phyloP scores from a whole-genome alignment of 192 early-diverging fungal species.

The Glomus cerebriforme region DNA sequence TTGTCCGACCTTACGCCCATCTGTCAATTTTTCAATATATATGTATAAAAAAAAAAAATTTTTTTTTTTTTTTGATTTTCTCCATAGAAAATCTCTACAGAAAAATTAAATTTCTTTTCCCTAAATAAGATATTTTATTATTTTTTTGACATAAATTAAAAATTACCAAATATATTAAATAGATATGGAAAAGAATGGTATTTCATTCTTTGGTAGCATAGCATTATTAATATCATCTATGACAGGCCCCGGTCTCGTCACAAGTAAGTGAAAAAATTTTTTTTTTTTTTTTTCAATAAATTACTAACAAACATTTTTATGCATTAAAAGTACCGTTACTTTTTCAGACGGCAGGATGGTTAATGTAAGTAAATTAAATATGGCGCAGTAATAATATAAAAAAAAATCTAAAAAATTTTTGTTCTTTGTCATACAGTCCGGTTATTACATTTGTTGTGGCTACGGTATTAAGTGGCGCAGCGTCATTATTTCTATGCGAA shows the following conservation, averaged over 20 bases:
- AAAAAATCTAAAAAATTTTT: not conserved
- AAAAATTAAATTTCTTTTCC: not conserved
- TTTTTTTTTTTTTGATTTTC: no score
- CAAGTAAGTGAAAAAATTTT: constrained; percentile 25
- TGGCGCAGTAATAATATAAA: not conserved
- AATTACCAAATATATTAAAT: not conserved
- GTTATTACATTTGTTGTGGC: constrained; percentile 57
- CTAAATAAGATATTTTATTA: not conserved
- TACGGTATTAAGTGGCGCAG: constrained; percentile 59
- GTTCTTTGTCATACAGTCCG: constrained; percentile 42
- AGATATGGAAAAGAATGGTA: constrained; percentile 3
- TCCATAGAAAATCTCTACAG: no score
- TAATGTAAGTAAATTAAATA: constrained; percentile 38
- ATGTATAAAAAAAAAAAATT: no score
- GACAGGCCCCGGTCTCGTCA: constrained; percentile 47
- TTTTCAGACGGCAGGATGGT: constrained; percentile 59
- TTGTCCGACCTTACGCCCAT: no score
- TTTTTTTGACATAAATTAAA: not conserved
- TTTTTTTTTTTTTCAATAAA: not conserved
- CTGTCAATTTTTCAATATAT: no score
- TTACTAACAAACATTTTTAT: constrained; percentile 29
- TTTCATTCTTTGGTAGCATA: constrained; percentile 48
- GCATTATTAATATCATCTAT: constrained; percentile 47
- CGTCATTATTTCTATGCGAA: constrained; percentile 72
- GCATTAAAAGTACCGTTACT: constrained; percentile 52